phyloP scores from a whole-genome alignment of 116 monocot species.

The Iris pallida region DNA sequence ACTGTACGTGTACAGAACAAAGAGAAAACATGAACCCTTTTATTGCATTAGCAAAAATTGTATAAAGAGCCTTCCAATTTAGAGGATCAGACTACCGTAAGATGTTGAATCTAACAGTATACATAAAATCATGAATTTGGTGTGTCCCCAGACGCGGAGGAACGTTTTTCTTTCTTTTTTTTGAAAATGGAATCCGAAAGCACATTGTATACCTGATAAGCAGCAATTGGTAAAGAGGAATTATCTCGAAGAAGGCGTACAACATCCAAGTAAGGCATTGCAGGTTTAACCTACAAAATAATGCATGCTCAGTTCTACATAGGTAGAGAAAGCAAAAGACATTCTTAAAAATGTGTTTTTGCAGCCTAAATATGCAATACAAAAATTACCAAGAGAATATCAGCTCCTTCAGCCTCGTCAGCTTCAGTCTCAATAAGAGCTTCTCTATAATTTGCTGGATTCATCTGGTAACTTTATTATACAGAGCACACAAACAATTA shows the following conservation, averaged over 20 bases:
- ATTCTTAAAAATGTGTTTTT: background rate
- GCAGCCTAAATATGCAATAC: background rate
- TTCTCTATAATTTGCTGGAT: conserved; percentile 89
- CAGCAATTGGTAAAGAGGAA: conserved; percentile 80
- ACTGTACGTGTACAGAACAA: no score
- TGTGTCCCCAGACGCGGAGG: no score
- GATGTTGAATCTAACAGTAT: no score
- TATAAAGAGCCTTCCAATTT: no score
- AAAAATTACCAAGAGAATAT: conserved; percentile 71
- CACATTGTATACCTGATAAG: conserved; percentile 57
- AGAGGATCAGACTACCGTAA: no score
- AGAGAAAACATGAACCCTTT: no score
- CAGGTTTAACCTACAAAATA: conserved; percentile 76
- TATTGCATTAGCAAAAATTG: no score
- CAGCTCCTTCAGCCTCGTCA: conserved; percentile 81
- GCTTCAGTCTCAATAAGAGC: conserved; percentile 60
- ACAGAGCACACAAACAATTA: conserved; percentile 5
- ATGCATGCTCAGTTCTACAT: background rate
- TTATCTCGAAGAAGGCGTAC: conserved; percentile 75
- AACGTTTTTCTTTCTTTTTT: no score
- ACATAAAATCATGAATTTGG: no score
- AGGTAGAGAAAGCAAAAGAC: background rate
- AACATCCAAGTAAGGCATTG: conserved; percentile 71
- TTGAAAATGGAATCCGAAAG: background rate
- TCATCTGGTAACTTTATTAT: conserved; percentile 76